Evolutionary conservation across 208 protist species (phyloP).

Genomic region (Crithidia thermophila): DNA sequence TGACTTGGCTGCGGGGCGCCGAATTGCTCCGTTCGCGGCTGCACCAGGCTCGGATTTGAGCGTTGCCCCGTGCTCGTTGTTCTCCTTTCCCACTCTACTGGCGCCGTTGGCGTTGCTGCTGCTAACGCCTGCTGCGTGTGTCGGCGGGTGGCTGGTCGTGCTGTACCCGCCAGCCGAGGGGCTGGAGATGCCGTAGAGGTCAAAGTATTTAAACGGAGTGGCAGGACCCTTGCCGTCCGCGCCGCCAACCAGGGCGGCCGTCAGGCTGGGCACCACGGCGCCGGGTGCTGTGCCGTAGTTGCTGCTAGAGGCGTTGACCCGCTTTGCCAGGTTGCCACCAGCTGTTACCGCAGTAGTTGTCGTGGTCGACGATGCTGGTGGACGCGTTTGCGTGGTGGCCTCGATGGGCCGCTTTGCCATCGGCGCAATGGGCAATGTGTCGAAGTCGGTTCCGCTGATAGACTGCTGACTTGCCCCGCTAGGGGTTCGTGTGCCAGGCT

Average conservation of each 20-base stretch:
- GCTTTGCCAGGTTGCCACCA: neutral
- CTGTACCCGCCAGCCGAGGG: neutral
- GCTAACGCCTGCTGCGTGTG: too few relatives aligned
- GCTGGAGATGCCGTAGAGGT: constrained; percentile 10
- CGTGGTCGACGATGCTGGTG: neutral
- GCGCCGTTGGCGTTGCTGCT: neutral
- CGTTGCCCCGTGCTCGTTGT: neutral
- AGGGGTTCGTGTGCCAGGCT: constrained; percentile 15
- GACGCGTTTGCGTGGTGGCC: neutral
- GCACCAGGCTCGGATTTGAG: neutral
- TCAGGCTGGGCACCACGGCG: constrained; percentile 1
- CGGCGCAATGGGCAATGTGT: constrained; percentile 26
- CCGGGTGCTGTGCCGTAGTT: constrained; percentile 3
- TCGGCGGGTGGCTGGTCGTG: neutral
- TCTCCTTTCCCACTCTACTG: too few relatives aligned
- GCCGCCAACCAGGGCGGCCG: neutral
- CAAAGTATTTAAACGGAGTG: constrained; percentile 15
- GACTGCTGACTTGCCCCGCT: constrained; percentile 28
- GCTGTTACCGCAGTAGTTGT: neutral
- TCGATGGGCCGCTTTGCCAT: constrained; percentile 28
- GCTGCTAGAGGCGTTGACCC: constrained; percentile 11
- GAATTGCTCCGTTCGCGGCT: too few relatives aligned
- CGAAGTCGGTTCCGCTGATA: constrained; percentile 32
- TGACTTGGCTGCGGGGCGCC: neutral
- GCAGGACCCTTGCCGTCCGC: neutral